phyloP scores from a whole-genome alignment of 257 asterid species.

The Ilex asprella region DNA sequence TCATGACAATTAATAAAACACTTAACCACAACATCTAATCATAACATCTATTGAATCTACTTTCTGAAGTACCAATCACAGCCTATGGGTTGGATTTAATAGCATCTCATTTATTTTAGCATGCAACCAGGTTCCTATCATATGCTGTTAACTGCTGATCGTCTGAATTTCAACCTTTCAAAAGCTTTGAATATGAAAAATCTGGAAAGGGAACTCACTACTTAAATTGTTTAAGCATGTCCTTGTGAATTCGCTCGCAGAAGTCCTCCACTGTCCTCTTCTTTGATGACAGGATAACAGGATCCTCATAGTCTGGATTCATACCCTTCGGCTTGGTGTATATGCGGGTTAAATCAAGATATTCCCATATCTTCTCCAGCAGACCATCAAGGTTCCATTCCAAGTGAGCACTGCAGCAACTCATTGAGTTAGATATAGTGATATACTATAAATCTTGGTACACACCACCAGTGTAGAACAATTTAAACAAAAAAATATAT shows the following conservation, averaged over 20 bases:
- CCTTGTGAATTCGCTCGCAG: slow-evolving; percentile 88
- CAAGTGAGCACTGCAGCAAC: slow-evolving; percentile 74
- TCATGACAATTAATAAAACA: no score
- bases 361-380: slow-evolving; percentile 93
- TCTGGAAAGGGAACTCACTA: slow-evolving; percentile 43
- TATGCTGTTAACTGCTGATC: not conserved
- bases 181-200: not conserved
- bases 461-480: not conserved
- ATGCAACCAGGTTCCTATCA: not conserved
- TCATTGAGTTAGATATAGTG: not conserved
- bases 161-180: not conserved
- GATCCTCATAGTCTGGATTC: slow-evolving; percentile 99
- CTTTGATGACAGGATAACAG: slow-evolving; percentile 91
- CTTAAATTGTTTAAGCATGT: slow-evolving; percentile 90
- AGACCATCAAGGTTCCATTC: slow-evolving; percentile 99
- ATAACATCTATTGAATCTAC: no score
- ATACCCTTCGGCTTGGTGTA: slow-evolving; percentile 98
- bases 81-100: not conserved
- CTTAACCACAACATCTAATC: no score
- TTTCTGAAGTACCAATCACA: no score
- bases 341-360: slow-evolving; percentile 85
- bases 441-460: not conserved
- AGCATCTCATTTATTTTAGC: not conserved
- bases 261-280: slow-evolving; percentile 86
- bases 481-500: no score